Evolutionary conservation across 305 asterid genomes (phyloP).

Genomic region (Solanum hybrid): DNA sequence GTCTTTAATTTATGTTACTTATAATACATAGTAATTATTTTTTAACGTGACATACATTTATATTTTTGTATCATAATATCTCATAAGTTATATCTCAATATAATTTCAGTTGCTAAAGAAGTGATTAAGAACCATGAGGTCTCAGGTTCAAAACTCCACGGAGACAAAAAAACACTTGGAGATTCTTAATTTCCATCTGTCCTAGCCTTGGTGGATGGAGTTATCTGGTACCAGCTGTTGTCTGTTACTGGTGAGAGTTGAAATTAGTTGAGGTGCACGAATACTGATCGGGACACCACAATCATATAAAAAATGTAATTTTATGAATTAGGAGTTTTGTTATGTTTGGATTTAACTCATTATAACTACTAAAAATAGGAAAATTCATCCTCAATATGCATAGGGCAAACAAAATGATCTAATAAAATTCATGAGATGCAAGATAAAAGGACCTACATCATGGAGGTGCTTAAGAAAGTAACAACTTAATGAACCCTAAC

Average conservation of each 20-base stretch:
- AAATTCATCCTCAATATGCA: not conserved
- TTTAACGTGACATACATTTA: not conserved
- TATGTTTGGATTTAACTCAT: not conserved
- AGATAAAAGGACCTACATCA: not conserved
- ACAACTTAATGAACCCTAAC: not conserved
- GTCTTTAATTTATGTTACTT: not conserved
- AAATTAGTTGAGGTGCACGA: no score
- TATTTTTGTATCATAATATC: not conserved
- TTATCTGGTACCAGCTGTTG: not conserved
- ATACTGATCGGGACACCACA: no score
- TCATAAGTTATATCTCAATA: not conserved
- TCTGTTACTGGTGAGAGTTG: not conserved
- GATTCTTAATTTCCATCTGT: not conserved
- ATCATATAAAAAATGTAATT: not conserved
- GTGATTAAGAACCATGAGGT: not conserved
- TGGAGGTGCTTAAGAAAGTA: not conserved
- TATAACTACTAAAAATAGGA: not conserved
- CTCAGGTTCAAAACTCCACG: accelerated
- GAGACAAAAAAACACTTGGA: not conserved
- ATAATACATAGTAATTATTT: not conserved
- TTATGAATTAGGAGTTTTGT: not conserved
- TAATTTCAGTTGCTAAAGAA: not conserved
- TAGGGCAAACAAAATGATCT: not conserved
- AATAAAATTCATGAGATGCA: not conserved
- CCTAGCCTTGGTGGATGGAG: not conserved